Evolutionary conservation across 768 basidiomycete genomes (phyloP).

Genomic region (Amanita rubescens): DNA sequence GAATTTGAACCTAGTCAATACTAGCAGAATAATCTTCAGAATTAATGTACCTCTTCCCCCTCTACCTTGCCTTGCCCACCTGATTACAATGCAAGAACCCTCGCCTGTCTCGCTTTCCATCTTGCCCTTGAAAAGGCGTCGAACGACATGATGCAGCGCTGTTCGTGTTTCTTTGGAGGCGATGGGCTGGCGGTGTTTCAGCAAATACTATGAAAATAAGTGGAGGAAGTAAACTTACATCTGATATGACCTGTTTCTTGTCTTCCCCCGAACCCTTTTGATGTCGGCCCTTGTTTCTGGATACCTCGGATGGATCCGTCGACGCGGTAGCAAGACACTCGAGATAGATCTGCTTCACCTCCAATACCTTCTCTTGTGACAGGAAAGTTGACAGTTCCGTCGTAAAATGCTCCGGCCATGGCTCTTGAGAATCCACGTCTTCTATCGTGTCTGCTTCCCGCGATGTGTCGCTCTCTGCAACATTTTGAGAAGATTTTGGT

Average conservation of each 20-base stretch:
- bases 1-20: constrained; percentile 17
- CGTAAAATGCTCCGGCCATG: constrained; percentile 63
- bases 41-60: constrained; percentile 31
- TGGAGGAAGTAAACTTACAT: constrained; percentile 45
- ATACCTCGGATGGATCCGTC: constrained; percentile 40
- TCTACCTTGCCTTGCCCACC: constrained; percentile 57
- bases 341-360: constrained; percentile 67
- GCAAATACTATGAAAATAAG: constrained; percentile 7
- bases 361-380: constrained; percentile 46
- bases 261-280: constrained; percentile 39
- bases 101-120: constrained; percentile 70
- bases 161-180: constrained; percentile 74
- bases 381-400: constrained; percentile 55
- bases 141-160: constrained; percentile 71
- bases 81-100: constrained; percentile 73
- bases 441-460: constrained; percentile 1
- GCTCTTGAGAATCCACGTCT: constrained; percentile 22
- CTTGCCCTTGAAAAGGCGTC: constrained; percentile 76
- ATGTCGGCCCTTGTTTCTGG: constrained; percentile 36
- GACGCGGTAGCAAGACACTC: constrained; percentile 81
- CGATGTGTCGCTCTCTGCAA: constrained; percentile 17
- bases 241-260: constrained; percentile 67
- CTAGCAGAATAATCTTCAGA: background rate
- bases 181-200: constrained; percentile 55
- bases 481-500: constrained; percentile 31